Evolutionary conservation across 805 yeast genomes (phyloP).

Genomic region (Huiozyma sinensis): DNA sequence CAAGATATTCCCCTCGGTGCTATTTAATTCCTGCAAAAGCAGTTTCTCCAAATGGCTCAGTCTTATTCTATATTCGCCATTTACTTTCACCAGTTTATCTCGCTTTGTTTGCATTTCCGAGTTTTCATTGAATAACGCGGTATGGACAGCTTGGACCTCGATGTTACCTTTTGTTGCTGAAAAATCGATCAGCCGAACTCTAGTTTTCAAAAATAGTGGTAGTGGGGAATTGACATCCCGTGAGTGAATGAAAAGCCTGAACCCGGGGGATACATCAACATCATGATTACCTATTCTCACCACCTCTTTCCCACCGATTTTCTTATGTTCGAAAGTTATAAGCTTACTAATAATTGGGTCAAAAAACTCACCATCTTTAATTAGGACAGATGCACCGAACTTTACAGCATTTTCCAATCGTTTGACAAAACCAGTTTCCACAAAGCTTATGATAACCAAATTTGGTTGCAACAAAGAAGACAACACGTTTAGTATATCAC

Average conservation of each 20-base stretch:
- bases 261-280: slow-evolving; percentile 57
- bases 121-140: slow-evolving; percentile 40
- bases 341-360: slow-evolving; percentile 66
- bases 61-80: slow-evolving; percentile 47
- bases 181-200: slow-evolving; percentile 59
- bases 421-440: slow-evolving; percentile 54
- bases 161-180: slow-evolving; percentile 60
- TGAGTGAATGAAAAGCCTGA: slow-evolving; percentile 51
- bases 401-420: slow-evolving; percentile 70
- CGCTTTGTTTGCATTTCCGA: slow-evolving; percentile 63
- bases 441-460: slow-evolving; percentile 53
- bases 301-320: slow-evolving; percentile 59
- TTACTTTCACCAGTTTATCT: slow-evolving; percentile 40
- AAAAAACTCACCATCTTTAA: slow-evolving; percentile 70
- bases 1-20: slow-evolving; percentile 48
- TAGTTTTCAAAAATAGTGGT: slow-evolving; percentile 46
- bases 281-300: slow-evolving; percentile 51
- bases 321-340: slow-evolving; percentile 45
- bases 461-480: slow-evolving; percentile 23
- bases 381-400: slow-evolving; percentile 67
- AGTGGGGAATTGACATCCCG: slow-evolving; percentile 40
- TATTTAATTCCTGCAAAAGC: slow-evolving; percentile 47
- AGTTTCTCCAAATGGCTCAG: slow-evolving; percentile 47
- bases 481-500: slow-evolving; percentile 35
- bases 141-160: slow-evolving; percentile 50